These are phyloP conservation scores for Penicillium psychrofluorescens DNA, from an alignment of 495 filamentous ascomycete genomes.

Conservation along the genomic window DNA sequence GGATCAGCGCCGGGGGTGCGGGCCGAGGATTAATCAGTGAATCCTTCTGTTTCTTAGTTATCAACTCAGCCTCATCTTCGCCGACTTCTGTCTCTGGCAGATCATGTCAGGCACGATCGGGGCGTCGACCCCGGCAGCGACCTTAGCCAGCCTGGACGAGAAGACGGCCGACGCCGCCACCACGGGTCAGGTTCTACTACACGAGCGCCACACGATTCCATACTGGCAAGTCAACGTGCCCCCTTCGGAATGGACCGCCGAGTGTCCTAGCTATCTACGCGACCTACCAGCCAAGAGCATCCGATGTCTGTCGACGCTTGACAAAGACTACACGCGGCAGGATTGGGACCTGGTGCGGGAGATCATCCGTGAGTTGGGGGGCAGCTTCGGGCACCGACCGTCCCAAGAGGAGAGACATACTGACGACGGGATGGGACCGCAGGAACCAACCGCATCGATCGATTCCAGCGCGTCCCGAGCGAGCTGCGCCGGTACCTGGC, in stretches of 20 bases:
- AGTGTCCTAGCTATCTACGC: slow-evolving; percentile 64
- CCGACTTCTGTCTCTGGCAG: too few relatives aligned
- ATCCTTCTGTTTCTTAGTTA: too few relatives aligned
- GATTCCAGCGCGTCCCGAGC: slow-evolving; percentile 66
- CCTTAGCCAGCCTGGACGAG: slow-evolving; percentile 18
- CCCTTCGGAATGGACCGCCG: slow-evolving; percentile 44
- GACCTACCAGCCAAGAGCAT: slow-evolving; percentile 40
- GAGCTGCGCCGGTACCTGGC: slow-evolving; percentile 65
- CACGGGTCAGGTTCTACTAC: slow-evolving; percentile 1
- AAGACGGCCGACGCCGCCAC: slow-evolving; percentile 14
- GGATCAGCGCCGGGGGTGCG: background rate
- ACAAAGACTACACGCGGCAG: slow-evolving; percentile 48
- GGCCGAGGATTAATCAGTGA: too few relatives aligned
- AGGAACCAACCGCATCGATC: slow-evolving; percentile 60
- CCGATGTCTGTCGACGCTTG: slow-evolving; percentile 57
- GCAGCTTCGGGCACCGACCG: too few relatives aligned
- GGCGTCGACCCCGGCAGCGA: slow-evolving; percentile 13
- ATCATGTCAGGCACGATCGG: slow-evolving; percentile 9
- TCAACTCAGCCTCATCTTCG: too few relatives aligned
- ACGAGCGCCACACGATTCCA: slow-evolving; percentile 31
- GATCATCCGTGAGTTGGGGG: slow-evolving; percentile 42
- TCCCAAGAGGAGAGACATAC: too few relatives aligned
- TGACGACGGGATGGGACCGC: background rate
- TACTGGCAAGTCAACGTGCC: slow-evolving; percentile 83
- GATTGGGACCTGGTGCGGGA: slow-evolving; percentile 57